Conservation (phyloP, 805 yeast species). For the Kodamaea jinghongensis region DNA sequence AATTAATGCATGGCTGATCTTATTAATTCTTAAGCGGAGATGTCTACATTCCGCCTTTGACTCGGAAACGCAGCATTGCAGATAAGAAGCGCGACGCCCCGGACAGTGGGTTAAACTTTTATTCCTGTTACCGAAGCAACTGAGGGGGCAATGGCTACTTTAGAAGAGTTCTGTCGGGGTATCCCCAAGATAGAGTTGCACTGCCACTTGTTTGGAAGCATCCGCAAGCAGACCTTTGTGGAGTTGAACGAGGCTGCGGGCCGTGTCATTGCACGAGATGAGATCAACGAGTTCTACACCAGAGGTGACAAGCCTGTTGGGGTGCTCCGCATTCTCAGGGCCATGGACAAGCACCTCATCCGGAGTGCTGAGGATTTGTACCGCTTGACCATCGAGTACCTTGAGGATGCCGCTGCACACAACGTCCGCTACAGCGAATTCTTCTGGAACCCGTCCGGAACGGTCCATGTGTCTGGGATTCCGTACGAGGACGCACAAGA, state of each 20-base stretch:
- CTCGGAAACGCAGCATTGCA: too few relatives aligned
- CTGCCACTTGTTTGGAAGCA: conserved; percentile 29
- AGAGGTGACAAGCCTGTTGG: conserved; percentile 31
- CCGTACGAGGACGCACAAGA: conserved; percentile 23
- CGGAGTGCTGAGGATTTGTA: conserved; percentile 22
- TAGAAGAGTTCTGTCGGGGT: conserved; percentile 17
- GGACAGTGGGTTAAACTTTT: too few relatives aligned
- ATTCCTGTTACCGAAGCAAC: too few relatives aligned
- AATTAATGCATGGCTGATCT: too few relatives aligned
- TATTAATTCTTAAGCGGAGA: too few relatives aligned
- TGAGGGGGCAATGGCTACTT: background rate
- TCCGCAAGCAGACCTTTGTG: conserved; percentile 20
- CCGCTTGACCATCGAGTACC: conserved; percentile 23
- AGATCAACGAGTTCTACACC: conserved; percentile 23
- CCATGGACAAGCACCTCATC: conserved; percentile 21
- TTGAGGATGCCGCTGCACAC: conserved; percentile 19
- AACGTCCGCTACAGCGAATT: conserved; percentile 26
- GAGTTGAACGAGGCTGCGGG: conserved; percentile 19
- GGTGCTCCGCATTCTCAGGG: conserved; percentile 25
- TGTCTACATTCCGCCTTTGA: too few relatives aligned
- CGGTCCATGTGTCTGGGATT: conserved; percentile 23
- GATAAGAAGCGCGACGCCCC: too few relatives aligned
- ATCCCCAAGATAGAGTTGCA: conserved; percentile 30
- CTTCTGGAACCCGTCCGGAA: conserved; percentile 33
- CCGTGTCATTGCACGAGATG: conserved; percentile 13